Conservation (phyloP, 495 filamentous ascomycete genomes). For the Penicillium lividum region DNA sequence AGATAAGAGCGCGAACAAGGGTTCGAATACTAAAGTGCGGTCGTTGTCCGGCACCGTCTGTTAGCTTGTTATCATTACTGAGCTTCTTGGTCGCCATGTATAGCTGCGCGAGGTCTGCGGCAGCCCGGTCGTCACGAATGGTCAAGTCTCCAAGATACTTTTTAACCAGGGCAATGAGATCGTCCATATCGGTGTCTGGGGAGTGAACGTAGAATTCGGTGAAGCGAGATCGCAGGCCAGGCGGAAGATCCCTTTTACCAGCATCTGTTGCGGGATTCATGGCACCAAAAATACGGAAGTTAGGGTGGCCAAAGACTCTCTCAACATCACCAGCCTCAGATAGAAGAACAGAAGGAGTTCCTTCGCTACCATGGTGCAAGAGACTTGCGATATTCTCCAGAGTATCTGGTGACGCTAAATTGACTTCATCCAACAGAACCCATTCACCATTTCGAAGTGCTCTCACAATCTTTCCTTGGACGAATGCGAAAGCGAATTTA, state of each 20-base stretch:
- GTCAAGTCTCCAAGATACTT: slow-evolving; percentile 76
- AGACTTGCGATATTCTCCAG: slow-evolving; percentile 90
- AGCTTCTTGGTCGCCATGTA: slow-evolving; percentile 85
- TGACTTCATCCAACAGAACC: slow-evolving; percentile 98
- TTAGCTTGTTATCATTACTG: slow-evolving; percentile 76
- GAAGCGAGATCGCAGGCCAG: slow-evolving; percentile 81
- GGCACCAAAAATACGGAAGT: slow-evolving; percentile 95
- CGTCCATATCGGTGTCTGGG: slow-evolving; percentile 80
- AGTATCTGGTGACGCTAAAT: slow-evolving; percentile 90
- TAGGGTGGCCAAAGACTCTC: slow-evolving; percentile 81
- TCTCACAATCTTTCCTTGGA: slow-evolving; percentile 92
- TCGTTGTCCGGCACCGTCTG: slow-evolving; percentile 89
- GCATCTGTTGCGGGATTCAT: slow-evolving; percentile 99
- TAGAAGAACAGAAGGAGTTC: slow-evolving; percentile 76
- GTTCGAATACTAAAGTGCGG: slow-evolving; percentile 96
- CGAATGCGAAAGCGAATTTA: slow-evolving; percentile 90
- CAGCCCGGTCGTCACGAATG: slow-evolving; percentile 62
- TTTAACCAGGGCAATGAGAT: slow-evolving; percentile 79
- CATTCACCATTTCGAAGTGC: slow-evolving; percentile 93
- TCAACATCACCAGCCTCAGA: slow-evolving; percentile 91
- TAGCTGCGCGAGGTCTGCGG: slow-evolving; percentile 75
- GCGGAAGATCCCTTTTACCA: slow-evolving; percentile 89
- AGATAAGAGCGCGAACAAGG: slow-evolving; percentile 84
- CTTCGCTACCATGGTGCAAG: slow-evolving; percentile 65
- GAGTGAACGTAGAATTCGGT: slow-evolving; percentile 91